phyloP scores from a whole-genome alignment of 257 asterid species.

The Fraxinus quadrangulata region DNA sequence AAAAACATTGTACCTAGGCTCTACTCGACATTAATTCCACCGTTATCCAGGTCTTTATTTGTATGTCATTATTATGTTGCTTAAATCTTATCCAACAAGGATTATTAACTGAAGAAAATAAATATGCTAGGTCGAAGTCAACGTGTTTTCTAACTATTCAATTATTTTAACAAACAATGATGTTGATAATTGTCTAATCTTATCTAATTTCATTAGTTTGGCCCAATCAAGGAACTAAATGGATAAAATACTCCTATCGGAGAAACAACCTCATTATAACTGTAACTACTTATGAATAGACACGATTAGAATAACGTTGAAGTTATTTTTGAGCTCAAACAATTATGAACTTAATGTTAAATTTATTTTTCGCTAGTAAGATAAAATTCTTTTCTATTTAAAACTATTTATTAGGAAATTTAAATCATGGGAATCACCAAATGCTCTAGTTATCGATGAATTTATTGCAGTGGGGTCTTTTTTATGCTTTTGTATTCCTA shows the following conservation, averaged over 20 bases:
- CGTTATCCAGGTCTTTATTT: no score
- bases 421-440: constrained; percentile 15
- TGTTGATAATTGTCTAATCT: no score
- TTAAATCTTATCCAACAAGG: no score
- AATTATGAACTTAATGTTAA: background rate
- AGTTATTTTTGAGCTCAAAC: constrained; percentile 2
- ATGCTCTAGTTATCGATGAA: background rate
- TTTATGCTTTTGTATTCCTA: background rate
- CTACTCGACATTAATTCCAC: background rate
- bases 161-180: no score
- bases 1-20: background rate
- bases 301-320: background rate
- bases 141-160: background rate
- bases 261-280: no score
- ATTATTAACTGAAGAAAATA: background rate
- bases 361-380: no score
- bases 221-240: no score
- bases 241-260: no score
- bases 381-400: no score
- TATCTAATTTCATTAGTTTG: no score
- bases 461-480: constrained; percentile 35
- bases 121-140: background rate
- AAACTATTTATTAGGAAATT: background rate
- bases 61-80: background rate
- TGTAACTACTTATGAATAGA: no score